Percentiles rank a stretch among this genome's conserved stretches.
Evolutionary conservation across 257 asterid species (phyloP).

Genomic region (Henckelia pumila): DNA sequence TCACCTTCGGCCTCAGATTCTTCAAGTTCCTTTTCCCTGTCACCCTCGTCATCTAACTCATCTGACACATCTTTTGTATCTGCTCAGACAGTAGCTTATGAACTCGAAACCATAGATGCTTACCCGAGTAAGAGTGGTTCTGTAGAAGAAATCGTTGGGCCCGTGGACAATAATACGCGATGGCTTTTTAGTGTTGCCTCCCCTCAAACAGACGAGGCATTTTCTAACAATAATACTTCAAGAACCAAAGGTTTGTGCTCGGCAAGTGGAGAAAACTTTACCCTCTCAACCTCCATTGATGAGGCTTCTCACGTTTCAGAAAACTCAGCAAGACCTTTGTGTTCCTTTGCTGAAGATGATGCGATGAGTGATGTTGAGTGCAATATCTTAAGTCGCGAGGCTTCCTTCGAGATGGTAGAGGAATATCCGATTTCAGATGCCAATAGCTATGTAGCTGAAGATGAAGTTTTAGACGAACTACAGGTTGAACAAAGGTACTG

Average conservation of each 20-base stretch:
- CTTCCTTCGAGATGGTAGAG: constrained; percentile 30
- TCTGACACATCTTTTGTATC: constrained; percentile 69
- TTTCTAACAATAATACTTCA: constrained; percentile 26
- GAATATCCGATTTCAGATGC: constrained; percentile 42
- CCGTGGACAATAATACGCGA: constrained; percentile 32
- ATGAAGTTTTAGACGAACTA: constrained; percentile 29
- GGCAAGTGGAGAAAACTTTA: constrained; percentile 33
- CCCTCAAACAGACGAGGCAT: constrained; percentile 33
- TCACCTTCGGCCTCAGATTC: constrained; percentile 82
- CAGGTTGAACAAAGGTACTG: constrained; percentile 32
- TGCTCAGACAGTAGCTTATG: constrained; percentile 62
- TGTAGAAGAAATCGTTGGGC: constrained; percentile 30
- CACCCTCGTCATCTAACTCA: constrained; percentile 88
- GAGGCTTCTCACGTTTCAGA: constrained; percentile 46
- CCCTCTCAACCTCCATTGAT: constrained; percentile 48
- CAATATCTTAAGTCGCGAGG: constrained; percentile 21
- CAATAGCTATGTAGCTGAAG: constrained; percentile 23
- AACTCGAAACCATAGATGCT: constrained; percentile 33
- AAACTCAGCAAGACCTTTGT: constrained; percentile 32
- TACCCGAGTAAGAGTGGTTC: constrained; percentile 29
- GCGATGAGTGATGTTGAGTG: constrained; percentile 33
- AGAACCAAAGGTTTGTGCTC: constrained; percentile 33
- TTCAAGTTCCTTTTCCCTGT: constrained; percentile 76
- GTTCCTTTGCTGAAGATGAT: constrained; percentile 33
- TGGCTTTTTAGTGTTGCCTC: constrained; percentile 31